Base-by-base conservation (phyloP, 208 protist genomes). In the Herpetomonas muscarum region DNA sequence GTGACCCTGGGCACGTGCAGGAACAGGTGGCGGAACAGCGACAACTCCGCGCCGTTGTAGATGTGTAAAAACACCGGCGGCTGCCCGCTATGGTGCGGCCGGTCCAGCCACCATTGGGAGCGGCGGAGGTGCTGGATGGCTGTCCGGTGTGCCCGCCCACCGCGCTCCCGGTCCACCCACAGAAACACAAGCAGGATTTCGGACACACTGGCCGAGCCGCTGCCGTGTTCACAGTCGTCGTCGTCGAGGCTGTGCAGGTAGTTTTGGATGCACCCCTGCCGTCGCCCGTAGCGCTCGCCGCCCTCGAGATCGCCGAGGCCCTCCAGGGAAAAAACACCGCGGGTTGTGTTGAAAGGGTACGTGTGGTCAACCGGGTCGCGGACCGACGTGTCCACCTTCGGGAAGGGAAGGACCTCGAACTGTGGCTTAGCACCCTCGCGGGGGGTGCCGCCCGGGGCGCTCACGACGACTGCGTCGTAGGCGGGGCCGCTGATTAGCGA, bases 351-450 rank as follows among this genome's bases (percentile, higher is more conserved):
- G 41, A 46, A 46, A 7, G 41, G 41, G 41, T 46, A 46, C 10
- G 41, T 46, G 41, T 46, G 41, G 41, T 46, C 41, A 4, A 46
- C 41, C 5, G 41, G 41, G 41, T 46, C 41, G 4, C 41, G 41
- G 15, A 46, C 41, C 41, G 6, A 9, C 15, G 22, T 22, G 41
- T 46, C 41, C 15, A 24, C 41, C 15, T 22, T 5, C 5, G 41
- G 41, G 41, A 9, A 46, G 15, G 17, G 41, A 4, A 12, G 41
- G 15, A 46, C 41, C 41, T 46, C 41, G 19, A 46, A 46, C 10
- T 22, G 5, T 4, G 41, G 41, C n/a, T n/a, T n/a, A 46, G 10
- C 4, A 24, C 41, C 41, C 15, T 19, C 41, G 22, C 15, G 5
- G 15, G 10, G 15, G 15, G 5, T 19, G 4, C 5, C 41, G 15